phyloP scores from a whole-genome alignment of 441 rosid genomes.

The Adansonia gregorii region DNA sequence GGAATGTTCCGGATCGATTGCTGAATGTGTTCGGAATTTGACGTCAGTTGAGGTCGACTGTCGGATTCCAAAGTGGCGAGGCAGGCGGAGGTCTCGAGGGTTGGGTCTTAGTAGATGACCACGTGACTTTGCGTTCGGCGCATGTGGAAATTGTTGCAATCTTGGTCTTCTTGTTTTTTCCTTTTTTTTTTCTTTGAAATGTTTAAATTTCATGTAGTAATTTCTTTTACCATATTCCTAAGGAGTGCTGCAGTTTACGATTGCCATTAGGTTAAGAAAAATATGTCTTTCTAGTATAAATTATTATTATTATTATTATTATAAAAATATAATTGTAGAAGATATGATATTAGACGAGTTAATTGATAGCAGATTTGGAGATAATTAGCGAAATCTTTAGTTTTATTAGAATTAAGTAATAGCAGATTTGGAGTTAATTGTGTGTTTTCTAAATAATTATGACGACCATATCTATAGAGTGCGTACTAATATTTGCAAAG shows the following conservation, averaged over 20 bases:
- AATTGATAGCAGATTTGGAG: too few relatives aligned
- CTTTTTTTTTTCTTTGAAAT: not conserved
- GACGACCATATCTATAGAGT: too few relatives aligned
- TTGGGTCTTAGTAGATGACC: not conserved
- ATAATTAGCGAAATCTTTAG: too few relatives aligned
- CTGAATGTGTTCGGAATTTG: slow-evolving; percentile 4
- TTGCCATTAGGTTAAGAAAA: too few relatives aligned
- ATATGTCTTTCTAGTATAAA: too few relatives aligned
- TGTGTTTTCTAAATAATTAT: too few relatives aligned
- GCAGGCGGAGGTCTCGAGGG: slow-evolving; percentile 25
- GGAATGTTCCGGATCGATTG: not conserved
- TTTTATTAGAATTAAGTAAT: too few relatives aligned
- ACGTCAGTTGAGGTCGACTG: not conserved
- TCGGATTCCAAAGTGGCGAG: not conserved
- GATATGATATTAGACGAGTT: too few relatives aligned
- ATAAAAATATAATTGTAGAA: too few relatives aligned
- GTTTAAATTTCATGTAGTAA: not conserved
- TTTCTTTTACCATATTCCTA: not conserved
- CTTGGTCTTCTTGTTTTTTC: not conserved
- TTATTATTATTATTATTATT: too few relatives aligned
- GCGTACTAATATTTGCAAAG: too few relatives aligned
- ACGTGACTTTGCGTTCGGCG: slow-evolving; percentile 12
- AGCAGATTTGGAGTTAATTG: too few relatives aligned
- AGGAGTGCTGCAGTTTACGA: not conserved
- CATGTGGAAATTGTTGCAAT: not conserved